Evolutionary conservation across 192 early-diverging fungal genomes (phyloP), one percentile per base, ranked within the genome.

Genomic region (Coemansia aciculifera): DNA sequence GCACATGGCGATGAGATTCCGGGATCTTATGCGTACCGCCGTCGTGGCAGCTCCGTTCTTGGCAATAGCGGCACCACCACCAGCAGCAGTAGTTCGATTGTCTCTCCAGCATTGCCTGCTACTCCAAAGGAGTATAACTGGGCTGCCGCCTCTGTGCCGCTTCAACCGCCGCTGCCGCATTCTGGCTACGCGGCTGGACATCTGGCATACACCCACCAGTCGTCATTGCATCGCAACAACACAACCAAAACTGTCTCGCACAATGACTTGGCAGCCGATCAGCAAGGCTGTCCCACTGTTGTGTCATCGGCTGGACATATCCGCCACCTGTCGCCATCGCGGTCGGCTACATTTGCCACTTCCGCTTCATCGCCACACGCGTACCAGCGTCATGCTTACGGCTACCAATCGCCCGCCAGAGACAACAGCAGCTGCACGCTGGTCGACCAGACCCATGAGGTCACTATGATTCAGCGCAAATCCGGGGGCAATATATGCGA

Each of bases 191-290:
- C 32, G 5, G 17, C 11, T 3, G 32, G 34, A 3, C 59, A 36
- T 38, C 9, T 24, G 59, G 59, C 34, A 8, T 49, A 36, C 44
- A 19, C 19, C 64, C 23, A 3, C 46, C 43, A 57, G 29, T 49
- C 61, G 57, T 27, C 62, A 17, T 59, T 81, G 27, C 48, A 69
- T 15, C 65, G 69, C 49, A 75, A 75, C 40, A 54, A 75, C 63
- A 75, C 73, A 0, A 79, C 77, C 2, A 79, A 67, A 43, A 79
- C 77, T 3, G 46, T 79, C n/a, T 63, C 77, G 13, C 67, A 79
- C 59, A 79, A 79, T 44, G 72, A 79, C 52, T 56, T 79, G 51
- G 62, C 61, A 34, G 24, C 56, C 10, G 62, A 57, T 11, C 64
- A 60, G 19, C 59, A 37, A 15, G n/a, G 36, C n/a, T 34, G 34